Base-by-base conservation (phyloP, 371 early-diverging fungal genomes). In the Mortierella sp. region DNA sequence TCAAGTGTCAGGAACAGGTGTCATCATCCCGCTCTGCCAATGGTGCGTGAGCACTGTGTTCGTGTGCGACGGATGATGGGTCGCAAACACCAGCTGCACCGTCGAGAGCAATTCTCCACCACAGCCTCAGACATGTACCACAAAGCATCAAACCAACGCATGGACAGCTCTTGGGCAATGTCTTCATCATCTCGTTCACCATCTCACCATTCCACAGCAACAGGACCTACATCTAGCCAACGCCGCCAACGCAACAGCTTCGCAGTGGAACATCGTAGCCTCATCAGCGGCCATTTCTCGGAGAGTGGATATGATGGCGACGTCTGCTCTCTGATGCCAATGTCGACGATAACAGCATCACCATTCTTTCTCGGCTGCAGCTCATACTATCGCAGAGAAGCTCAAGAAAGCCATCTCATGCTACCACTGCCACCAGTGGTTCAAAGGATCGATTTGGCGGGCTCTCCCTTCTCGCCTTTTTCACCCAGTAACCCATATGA, bases 21-120 rank as follows among this genome's bases (percentile, higher is more conserved):
- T 22, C 68, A 77, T 40, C 49, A 62, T 49, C 63, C 64, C 10
- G 45, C 64, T 24, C 55, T 61, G 68, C 67, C 71, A 67, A 63
- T 52, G 55, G 43, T 30, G 35, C 79, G 71, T 45, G 47, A 57
- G 54, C 71, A 79, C 64, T 74, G 79, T 60, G 71, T 74, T 68
- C 79, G 75, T 67, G 74, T 79, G 51, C 74, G 79, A 79, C 79
- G 68, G 58, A 63, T 73, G 60, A 66, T 70, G 68, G 75, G 66
- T 30, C 79, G 79, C 62, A 79, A 79, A 60, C 74, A 71, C 35
- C 74, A 74, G 51, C 16, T 79, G 71, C 68, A 68, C 52, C 79
- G 79, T 22, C 70, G 79, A 59, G 73, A 62, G 68, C 59, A 71
- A 40, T 55, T 11, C 62, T 59, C 64, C 45, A 49, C 28, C 59